Base-by-base conservation (phyloP, 345 rosid species). In the Aegle marmelos region DNA sequence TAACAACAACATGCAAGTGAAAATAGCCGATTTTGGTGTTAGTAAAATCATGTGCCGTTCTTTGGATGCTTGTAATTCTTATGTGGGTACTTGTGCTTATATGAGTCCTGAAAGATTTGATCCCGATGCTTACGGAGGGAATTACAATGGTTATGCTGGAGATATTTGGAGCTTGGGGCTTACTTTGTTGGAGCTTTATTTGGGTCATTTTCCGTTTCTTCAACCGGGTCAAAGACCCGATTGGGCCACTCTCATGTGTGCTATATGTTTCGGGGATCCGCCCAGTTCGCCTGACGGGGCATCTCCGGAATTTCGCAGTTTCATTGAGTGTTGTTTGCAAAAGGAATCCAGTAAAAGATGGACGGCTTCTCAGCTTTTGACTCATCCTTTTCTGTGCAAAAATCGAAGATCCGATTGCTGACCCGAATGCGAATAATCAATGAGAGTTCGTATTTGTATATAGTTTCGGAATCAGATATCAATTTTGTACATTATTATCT, bases 211-310 rank as follows among this genome's bases (percentile, higher is more conserved):
- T 37, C 98, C 98, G 17, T 85, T 89, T 13, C 77, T 91, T 10
- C 83, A 83, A 1, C 87, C 84, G 19, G 98, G 94, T 17, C 95
- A 93, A 75, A 85, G 94, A 79, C 97, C 98, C 60, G 95, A 93
- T 36, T 94, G 98, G 98, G 92, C 98, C 0, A 90, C 97, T 13
- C 75, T 94, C 4, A 94, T 94, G 98, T 91, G 97, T 63, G 94
- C 98, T 7, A 94, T 94, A 22, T 93, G 98, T 72, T 93, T 94
- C 58, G 91, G 94, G n/a, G 97, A 91, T 9, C 97, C 98, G 21
- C 98, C 98, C 6, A 50, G 78, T 53, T 74, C 85, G 70, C 97
- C 98, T 27, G 88, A 78, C 4, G 77, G 76, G 2, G 84, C 89
- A 7, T 90, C 98, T 1, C 90, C 84, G 10, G 94, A 89, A 82